A percentile compares a stretch with the other conserved stretches of the same genome.
These are phyloP conservation scores for Echinosophora koreensis DNA, from an alignment of 306 rosid genomes.

Conservation along the genomic window DNA sequence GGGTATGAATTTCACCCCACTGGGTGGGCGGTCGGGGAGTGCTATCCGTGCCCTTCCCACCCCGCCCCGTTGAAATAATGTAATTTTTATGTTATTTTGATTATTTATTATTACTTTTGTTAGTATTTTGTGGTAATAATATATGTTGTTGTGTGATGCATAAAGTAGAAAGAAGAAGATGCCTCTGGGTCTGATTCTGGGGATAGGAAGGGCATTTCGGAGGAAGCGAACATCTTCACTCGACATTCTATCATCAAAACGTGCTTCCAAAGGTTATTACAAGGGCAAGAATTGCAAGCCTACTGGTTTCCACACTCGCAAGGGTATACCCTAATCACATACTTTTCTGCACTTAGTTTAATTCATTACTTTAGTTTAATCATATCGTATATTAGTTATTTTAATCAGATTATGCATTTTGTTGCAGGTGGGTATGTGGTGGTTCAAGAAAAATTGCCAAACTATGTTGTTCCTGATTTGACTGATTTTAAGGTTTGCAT, in stretches of 20 bases:
- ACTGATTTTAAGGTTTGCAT: slow-evolving; percentile 65
- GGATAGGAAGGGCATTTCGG: slow-evolving; percentile 57
- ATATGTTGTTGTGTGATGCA: background rate
- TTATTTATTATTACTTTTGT: background rate
- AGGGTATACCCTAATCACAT: slow-evolving; percentile 49
- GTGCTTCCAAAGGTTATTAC: slow-evolving; percentile 83
- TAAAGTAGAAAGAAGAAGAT: slow-evolving; percentile 29
- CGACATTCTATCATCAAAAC: slow-evolving; percentile 78
- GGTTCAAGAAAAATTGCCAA: slow-evolving; percentile 65
- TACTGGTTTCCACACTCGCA: slow-evolving; percentile 87
- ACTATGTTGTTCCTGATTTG: slow-evolving; percentile 69
- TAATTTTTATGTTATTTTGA: background rate
- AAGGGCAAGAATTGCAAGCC: slow-evolving; percentile 94
- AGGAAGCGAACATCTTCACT: slow-evolving; percentile 64
- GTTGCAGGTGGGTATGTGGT: slow-evolving; percentile 69
- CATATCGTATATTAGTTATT: background rate
- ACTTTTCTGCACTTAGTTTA: no score
- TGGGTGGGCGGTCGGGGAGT: no score
- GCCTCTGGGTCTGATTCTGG: slow-evolving; percentile 63
- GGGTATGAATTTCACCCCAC: no score
- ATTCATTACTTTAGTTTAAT: background rate
- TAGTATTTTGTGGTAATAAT: no score
- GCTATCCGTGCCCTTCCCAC: no score
- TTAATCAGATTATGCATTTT: slow-evolving; percentile 34
- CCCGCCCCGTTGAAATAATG: no score